These are phyloP conservation scores for Xylariaceae sp. DNA, from an alignment of 2,329 filamentous ascomycete species.

Conservation along the genomic window DNA sequence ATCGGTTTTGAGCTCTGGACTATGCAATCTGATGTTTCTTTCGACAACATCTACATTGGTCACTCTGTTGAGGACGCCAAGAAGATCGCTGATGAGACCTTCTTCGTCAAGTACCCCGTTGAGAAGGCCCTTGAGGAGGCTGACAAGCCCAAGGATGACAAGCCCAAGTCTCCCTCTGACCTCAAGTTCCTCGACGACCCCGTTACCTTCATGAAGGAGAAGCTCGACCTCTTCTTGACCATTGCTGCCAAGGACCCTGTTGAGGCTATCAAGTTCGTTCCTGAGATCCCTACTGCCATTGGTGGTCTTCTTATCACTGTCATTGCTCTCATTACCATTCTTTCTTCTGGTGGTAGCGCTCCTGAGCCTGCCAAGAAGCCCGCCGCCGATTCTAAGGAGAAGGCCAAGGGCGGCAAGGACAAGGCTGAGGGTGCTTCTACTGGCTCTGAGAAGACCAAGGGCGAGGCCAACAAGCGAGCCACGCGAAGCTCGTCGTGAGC, in stretches of 20 bases:
- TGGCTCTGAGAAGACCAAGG: slow-evolving; percentile 69
- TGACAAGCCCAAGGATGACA: slow-evolving; percentile 68
- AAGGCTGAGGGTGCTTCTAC: slow-evolving; percentile 60
- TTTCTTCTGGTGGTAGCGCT: slow-evolving; percentile 59
- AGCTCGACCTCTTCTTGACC: slow-evolving; percentile 83
- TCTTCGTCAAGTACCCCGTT: slow-evolving; percentile 76
- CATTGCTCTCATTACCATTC: slow-evolving; percentile 62
- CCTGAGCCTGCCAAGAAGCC: slow-evolving; percentile 70
- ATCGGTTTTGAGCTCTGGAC: slow-evolving; percentile 99
- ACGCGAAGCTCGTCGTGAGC: slow-evolving; percentile 51
- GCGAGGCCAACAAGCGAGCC: slow-evolving; percentile 59
- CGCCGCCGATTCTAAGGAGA: slow-evolving; percentile 58
- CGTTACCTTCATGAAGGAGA: slow-evolving; percentile 81
- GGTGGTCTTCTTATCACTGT: slow-evolving; percentile 65
- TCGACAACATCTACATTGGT: slow-evolving; percentile 99
- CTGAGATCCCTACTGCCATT: slow-evolving; percentile 81
- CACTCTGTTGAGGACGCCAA: slow-evolving; percentile 91
- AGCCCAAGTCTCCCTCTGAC: slow-evolving; percentile 65
- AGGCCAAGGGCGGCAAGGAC: slow-evolving; percentile 70
- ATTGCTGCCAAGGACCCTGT: slow-evolving; percentile 77
- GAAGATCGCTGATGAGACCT: slow-evolving; percentile 84
- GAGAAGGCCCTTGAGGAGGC: slow-evolving; percentile 78
- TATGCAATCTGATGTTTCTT: slow-evolving; percentile 98
- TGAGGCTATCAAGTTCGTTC: slow-evolving; percentile 80
- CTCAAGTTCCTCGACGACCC: slow-evolving; percentile 90